Evolutionary conservation across 164 flowering plant genomes (phyloP).

Genomic region (Amborella trichopoda): DNA sequence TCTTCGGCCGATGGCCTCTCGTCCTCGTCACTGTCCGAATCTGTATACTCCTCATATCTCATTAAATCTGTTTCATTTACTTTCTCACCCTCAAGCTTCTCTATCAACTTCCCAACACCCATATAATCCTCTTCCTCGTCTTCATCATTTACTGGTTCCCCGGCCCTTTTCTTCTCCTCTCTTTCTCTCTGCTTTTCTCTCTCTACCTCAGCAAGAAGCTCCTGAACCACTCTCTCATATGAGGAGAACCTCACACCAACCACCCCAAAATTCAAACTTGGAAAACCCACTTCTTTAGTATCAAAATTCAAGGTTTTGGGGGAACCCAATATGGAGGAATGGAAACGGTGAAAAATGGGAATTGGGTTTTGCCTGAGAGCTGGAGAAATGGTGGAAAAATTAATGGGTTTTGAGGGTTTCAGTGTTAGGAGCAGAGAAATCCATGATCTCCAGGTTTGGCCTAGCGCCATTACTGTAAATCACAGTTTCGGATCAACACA

Average conservation of each 20-base stretch:
- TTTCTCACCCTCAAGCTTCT: constrained; percentile 54
- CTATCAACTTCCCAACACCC: constrained; percentile 53
- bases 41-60: constrained; percentile 39
- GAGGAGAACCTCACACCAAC: constrained; percentile 7
- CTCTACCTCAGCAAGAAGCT: constrained; percentile 42
- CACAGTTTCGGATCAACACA: too few relatives aligned
- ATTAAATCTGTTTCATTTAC: constrained; percentile 16
- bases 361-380: too few relatives aligned
- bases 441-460: too few relatives aligned
- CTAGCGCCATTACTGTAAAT: too few relatives aligned
- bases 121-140: constrained; percentile 54
- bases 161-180: constrained; percentile 30
- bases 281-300: too few relatives aligned
- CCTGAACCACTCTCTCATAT: constrained; percentile 10
- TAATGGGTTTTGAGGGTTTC: too few relatives aligned
- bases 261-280: not conserved
- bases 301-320: not conserved
- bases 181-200: constrained; percentile 41
- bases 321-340: not conserved
- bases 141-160: constrained; percentile 33
- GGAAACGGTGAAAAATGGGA: not conserved
- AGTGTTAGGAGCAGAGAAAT: too few relatives aligned
- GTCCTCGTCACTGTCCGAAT: constrained; percentile 54
- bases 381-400: not conserved
- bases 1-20: constrained; percentile 32